phyloP scores from a whole-genome alignment of 805 yeast species.

The Teunomyces kruisii region DNA sequence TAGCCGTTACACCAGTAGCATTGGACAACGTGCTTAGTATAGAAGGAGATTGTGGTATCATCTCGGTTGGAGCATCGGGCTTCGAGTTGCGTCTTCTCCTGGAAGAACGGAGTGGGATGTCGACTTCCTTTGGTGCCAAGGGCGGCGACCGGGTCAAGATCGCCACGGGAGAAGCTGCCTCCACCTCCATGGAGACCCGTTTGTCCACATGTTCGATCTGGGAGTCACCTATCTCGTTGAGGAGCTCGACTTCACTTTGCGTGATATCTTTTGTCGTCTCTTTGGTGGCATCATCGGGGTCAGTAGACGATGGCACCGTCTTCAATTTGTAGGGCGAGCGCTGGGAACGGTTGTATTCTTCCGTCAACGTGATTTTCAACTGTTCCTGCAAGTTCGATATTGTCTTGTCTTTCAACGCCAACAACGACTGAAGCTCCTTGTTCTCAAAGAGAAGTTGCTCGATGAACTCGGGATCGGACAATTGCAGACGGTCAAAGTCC shows the following conservation, averaged over 20 bases:
- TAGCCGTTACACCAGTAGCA: slow-evolving; percentile 4
- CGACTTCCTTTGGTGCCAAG: slow-evolving; percentile 5
- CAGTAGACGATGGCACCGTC: neutral
- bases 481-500: slow-evolving; percentile 29
- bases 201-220: slow-evolving; percentile 1
- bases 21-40: neutral
- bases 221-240: neutral
- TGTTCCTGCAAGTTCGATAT: slow-evolving; percentile 7
- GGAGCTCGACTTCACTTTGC: slow-evolving; percentile 1
- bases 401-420: slow-evolving; percentile 7
- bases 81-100: slow-evolving; percentile 18
- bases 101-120: slow-evolving; percentile 23
- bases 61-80: neutral
- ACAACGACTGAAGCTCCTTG: slow-evolving; percentile 28
- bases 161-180: neutral
- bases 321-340: neutral
- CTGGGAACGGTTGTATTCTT: slow-evolving; percentile 1
- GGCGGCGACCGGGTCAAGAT: slow-evolving; percentile 3
- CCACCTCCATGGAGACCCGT: neutral
- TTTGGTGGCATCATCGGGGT: neutral
- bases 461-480: slow-evolving; percentile 31
- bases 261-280: slow-evolving; percentile 1
- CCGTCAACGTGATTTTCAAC: slow-evolving; percentile 1
- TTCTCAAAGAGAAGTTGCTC: slow-evolving; percentile 37
- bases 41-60: slow-evolving; percentile 3